Base-by-base conservation (phyloP, 2,329 filamentous ascomycete genomes). In the Boeremia lycopersici region DNA sequence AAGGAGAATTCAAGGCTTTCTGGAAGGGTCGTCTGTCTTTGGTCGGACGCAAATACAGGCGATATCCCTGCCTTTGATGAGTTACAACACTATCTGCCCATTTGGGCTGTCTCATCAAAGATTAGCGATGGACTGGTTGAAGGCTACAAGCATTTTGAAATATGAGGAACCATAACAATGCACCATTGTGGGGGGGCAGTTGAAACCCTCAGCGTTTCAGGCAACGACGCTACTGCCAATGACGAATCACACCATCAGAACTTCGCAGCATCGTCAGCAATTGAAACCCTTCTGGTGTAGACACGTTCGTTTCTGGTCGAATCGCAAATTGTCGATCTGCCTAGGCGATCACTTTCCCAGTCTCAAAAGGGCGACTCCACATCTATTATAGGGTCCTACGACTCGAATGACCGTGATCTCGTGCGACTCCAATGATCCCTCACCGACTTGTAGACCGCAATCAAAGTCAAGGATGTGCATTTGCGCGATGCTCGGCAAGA, bases 41-140 rank as follows among this genome's bases (percentile, higher is more conserved):
- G 93, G 92, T 91, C 89, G 66, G 95, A 99, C 77, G 87, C 85
- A 39, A 97, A 97, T 68, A 77, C 79, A 31, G 88, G 85, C 3
- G 81, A 82, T 1, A 92, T 98, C 42, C 93, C 93, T 0, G 93
- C 93, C 0, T 83, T 93, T 46, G 89, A 95, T 64, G 93, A 98
- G 76, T 81, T 90, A 43, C 79, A 84, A 63, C 83, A 87, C 71
- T 97, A 87, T 75, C 82, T 87, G 63, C 95, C 95, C 0, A 78
- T 81, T 4, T 99, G 95, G 95, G 86, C 86, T 6, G 87, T 88
- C 9, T 80, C 92, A 26, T 87, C 86, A 4, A 97, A 96, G 77
- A 77, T 85, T 59, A 81, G 81, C 25, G 89, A 92, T 76, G 93
- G 91, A 0, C 76, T 97, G 64, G 89, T 96, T 28, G 90, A 96